phyloP scores from a whole-genome alignment of 495 filamentous ascomycete species.

The Aspergillus incahuasiensis region DNA sequence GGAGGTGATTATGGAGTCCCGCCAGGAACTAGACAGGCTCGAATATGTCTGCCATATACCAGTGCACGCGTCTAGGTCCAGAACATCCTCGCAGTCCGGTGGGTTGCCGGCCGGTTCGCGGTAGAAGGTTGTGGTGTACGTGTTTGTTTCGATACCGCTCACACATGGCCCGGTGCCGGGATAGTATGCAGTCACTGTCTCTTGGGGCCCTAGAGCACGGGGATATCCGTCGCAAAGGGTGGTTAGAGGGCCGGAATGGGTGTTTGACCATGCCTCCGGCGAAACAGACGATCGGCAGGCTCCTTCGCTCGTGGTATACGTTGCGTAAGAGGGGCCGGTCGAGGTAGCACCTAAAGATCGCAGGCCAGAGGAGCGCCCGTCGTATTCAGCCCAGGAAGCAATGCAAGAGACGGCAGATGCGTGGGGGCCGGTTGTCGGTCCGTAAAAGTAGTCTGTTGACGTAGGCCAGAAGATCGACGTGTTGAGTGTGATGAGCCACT shows the following conservation, averaged over 20 bases:
- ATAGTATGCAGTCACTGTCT: constrained; percentile 15
- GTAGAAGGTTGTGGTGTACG: constrained; percentile 7
- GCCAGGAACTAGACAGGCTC: constrained; percentile 12
- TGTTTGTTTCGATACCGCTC: constrained; percentile 7
- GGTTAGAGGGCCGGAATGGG: constrained; percentile 22
- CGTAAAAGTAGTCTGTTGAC: constrained; percentile 26
- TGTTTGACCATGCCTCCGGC: constrained; percentile 6
- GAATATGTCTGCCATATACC: constrained; percentile 23
- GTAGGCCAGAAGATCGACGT: constrained; percentile 28
- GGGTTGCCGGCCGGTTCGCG: constrained; percentile 8
- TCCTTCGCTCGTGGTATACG: constrained; percentile 17
- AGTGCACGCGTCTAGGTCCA: constrained; percentile 19
- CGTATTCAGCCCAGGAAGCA: constrained; percentile 22
- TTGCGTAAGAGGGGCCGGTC: constrained; percentile 9
- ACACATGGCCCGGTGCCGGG: constrained; percentile 22
- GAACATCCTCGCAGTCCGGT: constrained; percentile 14
- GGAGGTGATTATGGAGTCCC: constrained; percentile 2
- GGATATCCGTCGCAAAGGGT: constrained; percentile 22
- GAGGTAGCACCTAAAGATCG: constrained; percentile 19
- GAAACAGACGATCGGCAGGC: constrained; percentile 15
- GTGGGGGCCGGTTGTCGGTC: constrained; percentile 21
- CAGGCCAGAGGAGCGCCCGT: constrained; percentile 10
- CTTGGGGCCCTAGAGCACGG: constrained; percentile 21
- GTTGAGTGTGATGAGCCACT: constrained; percentile 24
- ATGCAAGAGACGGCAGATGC: constrained; percentile 23